A percentile compares a stretch with the other conserved stretches of the same genome.
phyloP scores from a whole-genome alignment of 805 yeast species.

The Wickerhamiella azyma region DNA sequence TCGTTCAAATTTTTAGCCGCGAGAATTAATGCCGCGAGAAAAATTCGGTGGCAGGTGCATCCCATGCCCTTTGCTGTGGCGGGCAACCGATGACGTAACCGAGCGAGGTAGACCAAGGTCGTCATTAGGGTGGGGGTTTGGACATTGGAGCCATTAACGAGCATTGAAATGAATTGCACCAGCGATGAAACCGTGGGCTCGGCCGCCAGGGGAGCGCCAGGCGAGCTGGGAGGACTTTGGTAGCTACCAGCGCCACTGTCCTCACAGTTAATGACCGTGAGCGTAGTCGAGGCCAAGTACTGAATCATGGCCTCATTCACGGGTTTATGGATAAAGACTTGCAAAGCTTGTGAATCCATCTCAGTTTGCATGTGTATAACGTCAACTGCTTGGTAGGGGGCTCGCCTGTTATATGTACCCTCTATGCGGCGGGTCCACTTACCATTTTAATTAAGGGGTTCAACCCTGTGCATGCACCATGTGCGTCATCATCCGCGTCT shows the following conservation, averaged over 20 bases:
- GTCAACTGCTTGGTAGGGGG: neutral
- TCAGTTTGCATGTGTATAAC: neutral
- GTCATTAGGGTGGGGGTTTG: conserved; percentile 95
- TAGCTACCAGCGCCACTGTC: conserved; percentile 14
- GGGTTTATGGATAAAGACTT: conserved; percentile 29
- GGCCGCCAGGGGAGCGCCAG: conserved; percentile 11
- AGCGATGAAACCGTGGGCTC: conserved; percentile 24
- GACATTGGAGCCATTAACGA: conserved; percentile 74
- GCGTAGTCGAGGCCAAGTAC: conserved; percentile 30
- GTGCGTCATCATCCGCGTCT: conserved; percentile 5
- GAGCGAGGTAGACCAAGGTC: conserved; percentile 66
- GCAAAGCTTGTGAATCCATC: conserved; percentile 24
- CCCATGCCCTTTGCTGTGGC: conserved; percentile 77
- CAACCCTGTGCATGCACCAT: conserved; percentile 6
- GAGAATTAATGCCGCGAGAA: conserved; percentile 72
- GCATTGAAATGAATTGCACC: conserved; percentile 46
- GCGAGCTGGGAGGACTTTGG: conserved; percentile 19
- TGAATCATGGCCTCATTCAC: conserved; percentile 30
- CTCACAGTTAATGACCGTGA: conserved; percentile 28
- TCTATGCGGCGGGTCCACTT: conserved; percentile 9
- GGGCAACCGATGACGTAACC: conserved; percentile 66
- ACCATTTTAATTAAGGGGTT: conserved; percentile 9
- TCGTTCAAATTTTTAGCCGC: conserved; percentile 92
- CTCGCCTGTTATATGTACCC: neutral
- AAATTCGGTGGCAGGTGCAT: conserved; percentile 86